phyloP scores from a whole-genome alignment of 495 filamentous ascomycete species.

The Xylaria grammica region DNA sequence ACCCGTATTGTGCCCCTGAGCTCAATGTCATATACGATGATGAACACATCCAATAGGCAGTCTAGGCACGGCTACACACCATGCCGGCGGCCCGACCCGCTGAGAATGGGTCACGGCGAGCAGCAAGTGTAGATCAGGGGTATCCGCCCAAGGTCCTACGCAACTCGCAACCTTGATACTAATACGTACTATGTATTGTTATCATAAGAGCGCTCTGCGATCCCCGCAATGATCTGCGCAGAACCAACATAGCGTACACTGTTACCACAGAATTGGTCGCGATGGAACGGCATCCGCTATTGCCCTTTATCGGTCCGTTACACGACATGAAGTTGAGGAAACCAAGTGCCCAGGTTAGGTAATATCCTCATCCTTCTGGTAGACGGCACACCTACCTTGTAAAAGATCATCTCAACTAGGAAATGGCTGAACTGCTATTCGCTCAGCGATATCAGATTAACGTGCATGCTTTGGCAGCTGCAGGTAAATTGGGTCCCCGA shows the following conservation, averaged over 20 bases:
- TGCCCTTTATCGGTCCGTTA: neutral
- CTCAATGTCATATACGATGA: too few relatives aligned
- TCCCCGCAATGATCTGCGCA: neutral
- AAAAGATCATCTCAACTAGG: too few relatives aligned
- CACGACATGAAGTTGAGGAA: neutral
- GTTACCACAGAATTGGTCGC: neutral
- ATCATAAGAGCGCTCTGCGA: neutral
- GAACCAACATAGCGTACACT: neutral
- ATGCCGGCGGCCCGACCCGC: neutral
- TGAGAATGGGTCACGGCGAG: neutral
- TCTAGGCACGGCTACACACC: too few relatives aligned
- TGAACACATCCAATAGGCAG: too few relatives aligned
- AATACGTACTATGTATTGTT: too few relatives aligned
- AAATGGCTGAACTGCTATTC: too few relatives aligned
- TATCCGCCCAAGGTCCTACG: too few relatives aligned
- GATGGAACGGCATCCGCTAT: neutral
- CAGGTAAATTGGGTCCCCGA: neutral
- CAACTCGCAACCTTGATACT: too few relatives aligned
- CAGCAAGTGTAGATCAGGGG: neutral
- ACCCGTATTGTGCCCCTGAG: too few relatives aligned
- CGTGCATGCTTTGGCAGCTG: neutral
- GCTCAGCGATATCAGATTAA: neutral
- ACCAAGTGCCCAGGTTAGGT: neutral
- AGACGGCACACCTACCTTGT: too few relatives aligned
- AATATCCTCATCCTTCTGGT: neutral